These are phyloP conservation scores for Cicer cuneatum DNA, from an alignment of 306 rosid species.

Conservation along the genomic window DNA sequence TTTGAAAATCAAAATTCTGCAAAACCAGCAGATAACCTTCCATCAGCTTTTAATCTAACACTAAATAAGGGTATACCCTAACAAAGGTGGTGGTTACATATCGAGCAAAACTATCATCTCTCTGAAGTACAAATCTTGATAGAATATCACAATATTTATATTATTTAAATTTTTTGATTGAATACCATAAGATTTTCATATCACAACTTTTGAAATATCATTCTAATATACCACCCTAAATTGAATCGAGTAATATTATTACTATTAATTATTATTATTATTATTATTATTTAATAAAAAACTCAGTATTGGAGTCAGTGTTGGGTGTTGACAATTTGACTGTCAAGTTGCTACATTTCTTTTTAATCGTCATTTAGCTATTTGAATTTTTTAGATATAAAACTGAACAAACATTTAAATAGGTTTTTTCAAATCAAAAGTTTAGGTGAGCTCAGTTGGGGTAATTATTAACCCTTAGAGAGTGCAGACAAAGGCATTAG, in stretches of 20 bases:
- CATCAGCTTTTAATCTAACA: conserved; percentile 32
- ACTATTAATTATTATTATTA: too few relatives aligned
- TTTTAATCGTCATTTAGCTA: too few relatives aligned
- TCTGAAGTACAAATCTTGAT: background rate
- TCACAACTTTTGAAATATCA: background rate
- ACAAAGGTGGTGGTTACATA: conserved; percentile 7
- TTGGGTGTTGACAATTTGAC: too few relatives aligned
- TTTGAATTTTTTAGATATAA: too few relatives aligned
- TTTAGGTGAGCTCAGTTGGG: too few relatives aligned
- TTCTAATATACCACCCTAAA: background rate
- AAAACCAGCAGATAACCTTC: conserved; percentile 39
- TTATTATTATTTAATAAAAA: background rate
- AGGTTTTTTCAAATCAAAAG: too few relatives aligned
- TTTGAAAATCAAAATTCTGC: conserved; percentile 49
- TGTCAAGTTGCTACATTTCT: too few relatives aligned
- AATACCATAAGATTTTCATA: background rate
- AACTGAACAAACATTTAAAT: too few relatives aligned
- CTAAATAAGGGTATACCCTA: conserved; percentile 13
- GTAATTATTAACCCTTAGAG: too few relatives aligned
- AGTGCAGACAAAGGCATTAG: too few relatives aligned
- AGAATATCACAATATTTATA: background rate
- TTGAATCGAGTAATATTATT: too few relatives aligned
- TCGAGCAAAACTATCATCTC: conserved; percentile 21
- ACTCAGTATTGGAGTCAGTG: background rate
- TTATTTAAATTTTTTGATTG: background rate